Evolutionary conservation across 768 basidiomycete species (phyloP).

Genomic region (Pisolithus microcarpus): DNA sequence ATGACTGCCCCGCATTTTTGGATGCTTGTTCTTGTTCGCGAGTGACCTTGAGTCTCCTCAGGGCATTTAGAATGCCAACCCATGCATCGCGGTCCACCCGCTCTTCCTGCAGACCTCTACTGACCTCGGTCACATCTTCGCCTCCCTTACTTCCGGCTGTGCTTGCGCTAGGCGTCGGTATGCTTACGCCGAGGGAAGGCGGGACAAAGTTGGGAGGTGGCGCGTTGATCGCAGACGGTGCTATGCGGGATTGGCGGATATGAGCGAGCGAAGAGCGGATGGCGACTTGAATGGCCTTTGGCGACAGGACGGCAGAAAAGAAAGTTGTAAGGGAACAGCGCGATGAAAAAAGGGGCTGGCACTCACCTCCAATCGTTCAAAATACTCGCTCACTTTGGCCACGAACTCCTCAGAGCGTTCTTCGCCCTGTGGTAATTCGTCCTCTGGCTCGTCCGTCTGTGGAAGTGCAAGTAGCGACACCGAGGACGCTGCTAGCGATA

Average conservation of each 20-base stretch:
- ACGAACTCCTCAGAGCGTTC: conserved; percentile 84
- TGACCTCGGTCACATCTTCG: conserved; percentile 25
- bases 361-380: conserved; percentile 70
- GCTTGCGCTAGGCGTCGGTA: conserved; percentile 35
- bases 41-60: conserved; percentile 53
- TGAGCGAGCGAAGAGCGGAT: conserved; percentile 77
- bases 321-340: not conserved
- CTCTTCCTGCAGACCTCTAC: conserved; percentile 70
- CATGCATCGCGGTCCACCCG: conserved; percentile 71
- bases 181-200: conserved; percentile 70
- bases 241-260: conserved; percentile 74
- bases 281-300: conserved; percentile 65
- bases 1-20: conserved; percentile 3
- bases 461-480: conserved; percentile 77
- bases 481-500: conserved; percentile 70
- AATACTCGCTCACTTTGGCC: conserved; percentile 78
- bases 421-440: conserved; percentile 68
- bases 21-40: conserved; percentile 19
- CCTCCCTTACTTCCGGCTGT: not conserved
- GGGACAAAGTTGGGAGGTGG: conserved; percentile 68
- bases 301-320: not conserved
- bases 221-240: conserved; percentile 82
- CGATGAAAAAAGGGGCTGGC: conserved; percentile 7
- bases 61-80: conserved; percentile 64
- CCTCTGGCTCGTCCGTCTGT: conserved; percentile 66